Evolutionary conservation across 2,329 filamentous ascomycete species (phyloP), one percentile per base, ranked within the genome.

Genomic region (Lecanicillium sp.): DNA sequence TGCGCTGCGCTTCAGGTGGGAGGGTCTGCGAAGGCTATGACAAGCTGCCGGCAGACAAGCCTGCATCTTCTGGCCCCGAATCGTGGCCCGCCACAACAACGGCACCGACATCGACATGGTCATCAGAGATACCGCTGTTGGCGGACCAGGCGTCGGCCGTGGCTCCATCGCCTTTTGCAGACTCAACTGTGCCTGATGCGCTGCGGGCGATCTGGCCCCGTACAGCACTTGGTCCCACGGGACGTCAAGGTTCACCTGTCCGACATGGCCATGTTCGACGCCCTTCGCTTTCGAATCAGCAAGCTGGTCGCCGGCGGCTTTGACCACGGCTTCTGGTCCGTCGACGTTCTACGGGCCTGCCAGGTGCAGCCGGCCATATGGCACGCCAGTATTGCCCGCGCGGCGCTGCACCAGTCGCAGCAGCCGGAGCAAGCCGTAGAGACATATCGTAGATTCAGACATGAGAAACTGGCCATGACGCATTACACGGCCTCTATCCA

Each of bases 1-100:
- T 43, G 15, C 53, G 58, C 33, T 62, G 59, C 42, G 40, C 30
- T 20, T 51, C 47, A 17, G 55, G 53, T 8, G 53, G 53, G 42
- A 50, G 56, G 26, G 29, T 35, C 23, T 60, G 57, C 41, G 51
- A 36, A 19, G 56, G 57, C n/a, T 60, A 78, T 37, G 52, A 62
- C 20, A 29, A 15, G 32, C 14, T 11, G n/a, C 10, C 35, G 39
- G 8, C 27, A 27, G 32, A 44, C 33, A 17, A 19, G 15, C 21
- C 29, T 14, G n/a, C n/a, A n/a, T n/a, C n/a, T n/a, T n/a, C n/a
- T n/a, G n/a, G n/a, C n/a, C n/a, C n/a, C n/a, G n/a, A n/a, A n/a
- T n/a, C n/a, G n/a, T n/a, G n/a, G n/a, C n/a, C n/a, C n/a, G n/a
- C n/a, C n/a, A n/a, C n/a, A n/a, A n/a, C n/a, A n/a, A n/a, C n/a